These are phyloP conservation scores for Yamadazyma diospyri DNA, from an alignment of 1,139 yeast species.

Conservation along the genomic window DNA sequence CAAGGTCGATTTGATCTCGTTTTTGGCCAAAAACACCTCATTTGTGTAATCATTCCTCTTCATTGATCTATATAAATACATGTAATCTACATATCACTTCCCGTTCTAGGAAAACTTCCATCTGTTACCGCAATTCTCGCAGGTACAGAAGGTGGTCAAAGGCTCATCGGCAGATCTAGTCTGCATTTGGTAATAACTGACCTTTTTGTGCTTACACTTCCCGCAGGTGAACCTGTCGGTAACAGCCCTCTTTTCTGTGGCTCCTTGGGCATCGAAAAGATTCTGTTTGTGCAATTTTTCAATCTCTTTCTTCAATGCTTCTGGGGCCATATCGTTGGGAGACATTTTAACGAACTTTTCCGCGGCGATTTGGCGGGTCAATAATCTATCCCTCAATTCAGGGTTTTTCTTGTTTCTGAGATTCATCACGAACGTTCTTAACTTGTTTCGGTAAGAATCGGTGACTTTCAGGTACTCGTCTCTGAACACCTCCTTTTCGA, in stretches of 20 bases:
- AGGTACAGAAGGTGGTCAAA: conserved; percentile 93
- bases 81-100: conserved; percentile 4
- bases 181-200: conserved; percentile 95
- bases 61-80: conserved; percentile 4
- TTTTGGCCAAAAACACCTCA: conserved; percentile 28
- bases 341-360: conserved; percentile 70
- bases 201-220: conserved; percentile 95
- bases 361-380: conserved; percentile 63
- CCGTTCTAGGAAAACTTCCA: conserved; percentile 77
- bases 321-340: conserved; percentile 95
- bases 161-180: conserved; percentile 99
- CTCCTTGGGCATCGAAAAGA: conserved; percentile 95
- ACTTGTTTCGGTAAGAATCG: conserved; percentile 69
- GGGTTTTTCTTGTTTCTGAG: conserved; percentile 88
- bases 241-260: conserved; percentile 93
- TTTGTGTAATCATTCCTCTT: conserved; percentile 8
- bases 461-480: conserved; percentile 53
- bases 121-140: conserved; percentile 95
- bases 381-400: conserved; percentile 67
- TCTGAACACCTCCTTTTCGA: conserved; percentile 68
- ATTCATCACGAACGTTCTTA: conserved; percentile 80
- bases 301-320: conserved; percentile 75
- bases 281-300: conserved; percentile 85
- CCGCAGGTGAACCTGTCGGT: conserved; percentile 97
- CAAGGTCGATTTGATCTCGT: conserved; percentile 79